Percentiles rank a stretch among this genome's conserved stretches.
These are phyloP conservation scores for Haematococcus lacustris DNA, from an alignment of 139 green algal genomes.

Conservation along the genomic window DNA sequence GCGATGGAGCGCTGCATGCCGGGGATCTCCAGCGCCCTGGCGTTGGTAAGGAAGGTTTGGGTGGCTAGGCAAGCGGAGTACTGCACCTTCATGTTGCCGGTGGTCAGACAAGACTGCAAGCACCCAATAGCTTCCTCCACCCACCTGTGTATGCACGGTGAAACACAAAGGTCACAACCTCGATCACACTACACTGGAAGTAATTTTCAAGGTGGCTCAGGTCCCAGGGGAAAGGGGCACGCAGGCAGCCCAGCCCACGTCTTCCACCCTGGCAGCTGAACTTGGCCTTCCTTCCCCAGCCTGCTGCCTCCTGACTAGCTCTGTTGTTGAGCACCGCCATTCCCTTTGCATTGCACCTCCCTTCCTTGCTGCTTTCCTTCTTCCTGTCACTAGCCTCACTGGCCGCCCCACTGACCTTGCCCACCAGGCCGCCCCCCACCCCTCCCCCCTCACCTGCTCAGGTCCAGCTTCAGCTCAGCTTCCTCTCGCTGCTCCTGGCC, in stretches of 20 bases:
- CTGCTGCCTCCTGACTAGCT: background rate
- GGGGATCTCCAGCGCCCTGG: background rate
- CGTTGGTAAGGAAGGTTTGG: conserved; percentile 28
- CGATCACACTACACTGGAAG: too few relatives aligned
- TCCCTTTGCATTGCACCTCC: too few relatives aligned
- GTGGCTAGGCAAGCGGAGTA: conserved; percentile 55
- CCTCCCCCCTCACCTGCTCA: too few relatives aligned
- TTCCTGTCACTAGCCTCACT: too few relatives aligned
- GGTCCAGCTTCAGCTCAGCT: too few relatives aligned
- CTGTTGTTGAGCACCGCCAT: background rate
- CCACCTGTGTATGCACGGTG: conserved; percentile 21
- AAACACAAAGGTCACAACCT: background rate
- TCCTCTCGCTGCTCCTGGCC: background rate
- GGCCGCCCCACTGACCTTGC: too few relatives aligned
- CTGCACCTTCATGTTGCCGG: conserved; percentile 54
- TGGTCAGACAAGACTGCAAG: conserved; percentile 44
- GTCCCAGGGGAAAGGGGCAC: background rate
- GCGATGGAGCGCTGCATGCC: background rate
- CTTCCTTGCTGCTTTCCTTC: too few relatives aligned
- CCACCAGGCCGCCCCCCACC: too few relatives aligned
- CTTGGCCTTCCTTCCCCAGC: background rate
- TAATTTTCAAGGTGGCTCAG: background rate
- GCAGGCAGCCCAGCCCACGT: background rate
- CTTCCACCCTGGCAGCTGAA: background rate
- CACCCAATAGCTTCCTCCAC: conserved; percentile 20